These are phyloP conservation scores for Pythium pyrilobum DNA, from an alignment of 352 stramenopile genomes.

Conservation along the genomic window DNA sequence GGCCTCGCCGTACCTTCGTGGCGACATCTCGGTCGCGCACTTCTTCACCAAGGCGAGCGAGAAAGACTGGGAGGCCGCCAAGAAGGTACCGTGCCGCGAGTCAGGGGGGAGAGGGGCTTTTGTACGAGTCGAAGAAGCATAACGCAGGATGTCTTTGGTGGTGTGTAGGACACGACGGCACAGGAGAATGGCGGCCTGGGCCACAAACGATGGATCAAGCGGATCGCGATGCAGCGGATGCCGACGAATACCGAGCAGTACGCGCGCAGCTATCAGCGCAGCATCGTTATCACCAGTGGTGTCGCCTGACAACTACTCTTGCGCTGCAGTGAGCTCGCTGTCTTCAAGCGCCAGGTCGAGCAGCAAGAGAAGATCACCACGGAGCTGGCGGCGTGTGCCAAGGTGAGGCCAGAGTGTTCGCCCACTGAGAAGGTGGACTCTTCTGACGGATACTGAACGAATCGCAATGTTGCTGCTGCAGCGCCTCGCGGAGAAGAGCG, in stretches of 20 bases:
- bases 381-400: conserved; percentile 44
- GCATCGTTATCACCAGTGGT: neutral
- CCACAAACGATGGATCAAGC: conserved; percentile 65
- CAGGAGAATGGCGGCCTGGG: conserved; percentile 56
- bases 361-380: conserved; percentile 41
- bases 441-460: neutral
- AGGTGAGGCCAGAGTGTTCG: too few relatives aligned
- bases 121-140: neutral
- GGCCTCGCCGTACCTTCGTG: conserved; percentile 52
- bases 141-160: neutral
- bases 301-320: neutral
- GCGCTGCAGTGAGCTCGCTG: conserved; percentile 33
- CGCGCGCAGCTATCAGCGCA: too few relatives aligned
- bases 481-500: conserved; percentile 54
- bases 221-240: conserved; percentile 34
- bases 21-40: conserved; percentile 39
- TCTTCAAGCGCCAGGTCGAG: conserved; percentile 58
- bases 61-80: conserved; percentile 47
- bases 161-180: conserved; percentile 25
- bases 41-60: conserved; percentile 48
- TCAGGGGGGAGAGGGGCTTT: neutral
- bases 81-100: conserved; percentile 26
- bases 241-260: conserved; percentile 35
- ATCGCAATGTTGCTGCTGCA: neutral
- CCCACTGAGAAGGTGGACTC: too few relatives aligned